Evolutionary conservation across 1,139 yeast genomes (phyloP).

Genomic region (Debaryomyces nepalensis): DNA sequence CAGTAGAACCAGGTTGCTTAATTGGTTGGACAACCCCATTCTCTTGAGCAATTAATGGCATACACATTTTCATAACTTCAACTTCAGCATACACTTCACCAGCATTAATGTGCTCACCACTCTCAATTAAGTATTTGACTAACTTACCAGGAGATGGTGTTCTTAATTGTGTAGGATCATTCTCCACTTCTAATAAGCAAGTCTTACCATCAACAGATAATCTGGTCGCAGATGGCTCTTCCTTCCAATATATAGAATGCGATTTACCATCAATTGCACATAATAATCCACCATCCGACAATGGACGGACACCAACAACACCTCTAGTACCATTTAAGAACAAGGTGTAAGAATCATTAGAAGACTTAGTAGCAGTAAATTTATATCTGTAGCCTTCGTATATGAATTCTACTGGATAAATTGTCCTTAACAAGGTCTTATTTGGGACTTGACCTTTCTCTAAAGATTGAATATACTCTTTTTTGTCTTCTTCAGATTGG

Average conservation of each 20-base stretch:
- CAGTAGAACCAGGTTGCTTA: slow-evolving; percentile 98
- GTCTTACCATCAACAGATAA: slow-evolving; percentile 94
- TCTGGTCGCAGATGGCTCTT: slow-evolving; percentile 96
- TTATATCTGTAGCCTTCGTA: slow-evolving; percentile 93
- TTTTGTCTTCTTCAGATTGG: slow-evolving; percentile 71
- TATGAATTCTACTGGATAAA: slow-evolving; percentile 91
- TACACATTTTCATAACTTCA: slow-evolving; percentile 98
- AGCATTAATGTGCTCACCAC: slow-evolving; percentile 88
- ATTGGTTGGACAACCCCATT: slow-evolving; percentile 90
- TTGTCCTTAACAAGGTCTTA: slow-evolving; percentile 76
- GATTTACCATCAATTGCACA: slow-evolving; percentile 90
- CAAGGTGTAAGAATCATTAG: slow-evolving; percentile 80
- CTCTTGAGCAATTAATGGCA: slow-evolving; percentile 91
- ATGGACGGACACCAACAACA: slow-evolving; percentile 81
- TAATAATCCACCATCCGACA: slow-evolving; percentile 93
- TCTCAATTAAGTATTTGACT: slow-evolving; percentile 89
- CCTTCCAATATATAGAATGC: slow-evolving; percentile 96
- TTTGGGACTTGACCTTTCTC: slow-evolving; percentile 96
- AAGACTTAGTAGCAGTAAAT: slow-evolving; percentile 93
- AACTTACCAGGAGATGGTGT: slow-evolving; percentile 99
- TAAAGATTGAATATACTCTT: slow-evolving; percentile 70
- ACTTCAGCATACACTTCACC: slow-evolving; percentile 98
- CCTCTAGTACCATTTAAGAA: slow-evolving; percentile 93
- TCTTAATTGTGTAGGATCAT: slow-evolving; percentile 97
- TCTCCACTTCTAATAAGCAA: slow-evolving; percentile 89